Percentiles rank a stretch among this genome's conserved stretches.
These are phyloP conservation scores for Aspergillus clavatus DNA, from an alignment of 2,329 filamentous ascomycete genomes.

Conservation along the genomic window DNA sequence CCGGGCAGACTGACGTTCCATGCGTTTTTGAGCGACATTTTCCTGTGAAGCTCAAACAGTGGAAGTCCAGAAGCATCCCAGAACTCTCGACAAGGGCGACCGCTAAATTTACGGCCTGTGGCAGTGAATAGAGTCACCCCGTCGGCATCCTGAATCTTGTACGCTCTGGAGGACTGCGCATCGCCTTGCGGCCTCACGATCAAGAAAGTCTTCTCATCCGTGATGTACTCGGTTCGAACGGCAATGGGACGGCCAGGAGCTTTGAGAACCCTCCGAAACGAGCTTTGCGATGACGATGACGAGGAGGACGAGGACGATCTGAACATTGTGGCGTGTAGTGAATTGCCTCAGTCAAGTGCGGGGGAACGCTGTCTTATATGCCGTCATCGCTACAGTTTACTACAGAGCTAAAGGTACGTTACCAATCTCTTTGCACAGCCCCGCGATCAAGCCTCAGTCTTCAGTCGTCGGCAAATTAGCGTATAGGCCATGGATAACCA, in stretches of 20 bases:
- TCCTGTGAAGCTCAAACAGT: slow-evolving; percentile 23
- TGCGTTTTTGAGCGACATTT: slow-evolving; percentile 9
- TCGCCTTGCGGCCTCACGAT: slow-evolving; percentile 20
- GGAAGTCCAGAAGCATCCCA: slow-evolving; percentile 26
- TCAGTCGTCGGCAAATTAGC: not conserved
- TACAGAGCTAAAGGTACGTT: too few relatives aligned
- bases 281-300: not conserved
- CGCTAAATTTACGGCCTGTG: slow-evolving; percentile 21
- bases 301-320: not conserved
- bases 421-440: not conserved
- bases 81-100: slow-evolving; percentile 24
- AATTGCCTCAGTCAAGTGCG: not conserved
- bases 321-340: not conserved
- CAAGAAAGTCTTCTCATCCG: slow-evolving; percentile 18
- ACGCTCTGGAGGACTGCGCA: slow-evolving; percentile 10
- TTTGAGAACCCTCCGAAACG: slow-evolving; percentile 12
- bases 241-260: slow-evolving; percentile 16
- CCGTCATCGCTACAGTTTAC: not conserved
- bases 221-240: slow-evolving; percentile 21
- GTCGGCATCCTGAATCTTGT: slow-evolving; percentile 18
- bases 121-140: slow-evolving; percentile 21
- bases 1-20: slow-evolving; percentile 23
- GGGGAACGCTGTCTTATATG: not conserved
- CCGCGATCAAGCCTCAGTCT: not conserved
- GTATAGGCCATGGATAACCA: too few relatives aligned